Conservation (phyloP, 2,329 filamentous ascomycete genomes). For the Penicillium capsulatum region DNA sequence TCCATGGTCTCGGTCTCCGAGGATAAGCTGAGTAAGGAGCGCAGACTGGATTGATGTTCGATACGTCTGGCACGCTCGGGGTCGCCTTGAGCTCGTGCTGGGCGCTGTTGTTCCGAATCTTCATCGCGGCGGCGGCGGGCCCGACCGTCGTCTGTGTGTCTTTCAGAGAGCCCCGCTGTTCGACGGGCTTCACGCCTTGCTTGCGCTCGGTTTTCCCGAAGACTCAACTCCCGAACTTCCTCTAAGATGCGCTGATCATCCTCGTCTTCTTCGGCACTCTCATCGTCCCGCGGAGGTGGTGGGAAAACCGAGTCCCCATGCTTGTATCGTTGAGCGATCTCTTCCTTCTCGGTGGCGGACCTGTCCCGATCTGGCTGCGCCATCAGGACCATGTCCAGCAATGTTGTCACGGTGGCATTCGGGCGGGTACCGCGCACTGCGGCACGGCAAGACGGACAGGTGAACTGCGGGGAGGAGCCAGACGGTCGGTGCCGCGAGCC, state of each 20-base stretch:
- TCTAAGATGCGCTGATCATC: constrained; percentile 67
- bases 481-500: constrained; percentile 52
- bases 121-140: constrained; percentile 36
- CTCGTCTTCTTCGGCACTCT: constrained; percentile 40
- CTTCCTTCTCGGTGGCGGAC: constrained; percentile 66
- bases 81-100: constrained; percentile 19
- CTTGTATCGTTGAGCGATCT: constrained; percentile 71
- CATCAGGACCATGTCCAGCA: constrained; percentile 81
- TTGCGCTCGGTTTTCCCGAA: constrained; percentile 46
- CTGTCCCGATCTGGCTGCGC: constrained; percentile 73
- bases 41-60: constrained; percentile 83
- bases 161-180: constrained; percentile 33
- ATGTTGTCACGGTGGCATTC: constrained; percentile 83
- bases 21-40: constrained; percentile 73
- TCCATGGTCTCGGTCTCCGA: constrained; percentile 73
- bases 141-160: constrained; percentile 37
- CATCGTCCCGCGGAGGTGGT: constrained; percentile 43
- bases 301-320: constrained; percentile 78
- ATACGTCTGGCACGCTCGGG: constrained; percentile 55
- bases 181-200: constrained; percentile 27
- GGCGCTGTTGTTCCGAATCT: constrained; percentile 28
- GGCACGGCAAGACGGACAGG: constrained; percentile 89
- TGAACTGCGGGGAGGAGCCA: constrained; percentile 58
- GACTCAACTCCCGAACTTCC: constrained; percentile 67
- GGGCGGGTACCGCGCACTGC: constrained; percentile 79